A percentile compares a stretch with the other conserved stretches of the same genome.
phyloP scores from a whole-genome alignment of 2,329 filamentous ascomycete species.

The Paecilomyces dactylethromorphus region DNA sequence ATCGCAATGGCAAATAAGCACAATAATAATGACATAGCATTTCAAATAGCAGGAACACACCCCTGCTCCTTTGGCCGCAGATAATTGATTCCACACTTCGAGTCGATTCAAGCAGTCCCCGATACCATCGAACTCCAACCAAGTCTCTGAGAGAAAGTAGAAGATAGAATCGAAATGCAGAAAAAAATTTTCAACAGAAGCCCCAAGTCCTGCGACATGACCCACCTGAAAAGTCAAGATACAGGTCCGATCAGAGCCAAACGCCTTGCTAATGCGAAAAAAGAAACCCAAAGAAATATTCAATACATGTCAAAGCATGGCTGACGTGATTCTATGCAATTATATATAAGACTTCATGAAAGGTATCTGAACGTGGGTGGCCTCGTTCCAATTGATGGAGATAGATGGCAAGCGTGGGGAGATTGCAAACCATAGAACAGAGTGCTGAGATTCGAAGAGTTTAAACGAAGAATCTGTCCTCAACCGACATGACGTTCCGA shows the following conservation, averaged over 20 bases:
- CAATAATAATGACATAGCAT: too few species aligned
- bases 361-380: neutral
- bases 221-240: neutral
- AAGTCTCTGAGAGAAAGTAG: neutral
- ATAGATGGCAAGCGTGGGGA: neutral
- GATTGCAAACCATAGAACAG: neutral
- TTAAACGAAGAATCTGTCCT: neutral
- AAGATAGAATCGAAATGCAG: neutral
- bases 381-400: neutral
- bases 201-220: neutral
- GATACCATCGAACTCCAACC: neutral
- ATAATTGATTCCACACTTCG: neutral
- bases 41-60: too few species aligned
- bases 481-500: conserved; percentile 1
- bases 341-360: conserved; percentile 1
- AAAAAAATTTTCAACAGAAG: neutral
- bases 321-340: neutral
- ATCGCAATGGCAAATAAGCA: too few species aligned
- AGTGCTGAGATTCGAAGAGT: neutral
- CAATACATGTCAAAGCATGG: neutral
- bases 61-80: neutral
- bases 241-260: conserved; percentile 1
- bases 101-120: neutral
- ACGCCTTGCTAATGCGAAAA: conserved; percentile 9
- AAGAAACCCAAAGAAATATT: neutral